Evolutionary conservation across 805 yeast species (phyloP).

Genomic region (Candida railenensis): DNA sequence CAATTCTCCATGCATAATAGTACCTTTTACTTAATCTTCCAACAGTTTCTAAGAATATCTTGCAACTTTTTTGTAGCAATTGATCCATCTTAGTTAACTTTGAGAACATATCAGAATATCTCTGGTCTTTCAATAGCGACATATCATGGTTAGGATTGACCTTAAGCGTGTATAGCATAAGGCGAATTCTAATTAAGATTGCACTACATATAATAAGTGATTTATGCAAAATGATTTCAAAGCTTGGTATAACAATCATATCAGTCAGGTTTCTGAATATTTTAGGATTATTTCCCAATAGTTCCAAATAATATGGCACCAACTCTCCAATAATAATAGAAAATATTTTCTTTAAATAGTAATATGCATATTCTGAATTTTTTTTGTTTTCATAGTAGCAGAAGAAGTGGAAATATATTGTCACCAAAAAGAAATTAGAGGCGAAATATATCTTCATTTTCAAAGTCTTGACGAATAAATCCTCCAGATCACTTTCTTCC

Average conservation of each 20-base stretch:
- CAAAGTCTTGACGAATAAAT: slow-evolving; percentile 3
- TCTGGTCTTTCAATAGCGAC: neutral
- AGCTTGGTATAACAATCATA: slow-evolving; percentile 17
- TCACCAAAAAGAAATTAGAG: slow-evolving; percentile 16
- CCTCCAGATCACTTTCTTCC: neutral
- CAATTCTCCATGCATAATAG: slow-evolving; percentile 29
- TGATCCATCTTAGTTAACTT: slow-evolving; percentile 9
- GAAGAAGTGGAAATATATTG: slow-evolving; percentile 24
- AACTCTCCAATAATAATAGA: slow-evolving; percentile 16
- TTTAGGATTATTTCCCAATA: slow-evolving; percentile 10
- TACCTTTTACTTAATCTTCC: slow-evolving; percentile 20
- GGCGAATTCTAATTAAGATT: slow-evolving; percentile 7
- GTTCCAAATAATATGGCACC: slow-evolving; percentile 18
- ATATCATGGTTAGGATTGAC: neutral
- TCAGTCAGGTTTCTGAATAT: slow-evolving; percentile 16
- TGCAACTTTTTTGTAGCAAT: slow-evolving; percentile 10
- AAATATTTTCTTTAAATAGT: slow-evolving; percentile 25
- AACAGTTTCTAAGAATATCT: slow-evolving; percentile 9
- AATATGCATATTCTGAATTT: slow-evolving; percentile 21
- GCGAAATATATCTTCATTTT: slow-evolving; percentile 20
- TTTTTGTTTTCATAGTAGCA: slow-evolving; percentile 24
- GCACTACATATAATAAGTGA: slow-evolving; percentile 11
- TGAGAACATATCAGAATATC: neutral
- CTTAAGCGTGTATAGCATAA: neutral
- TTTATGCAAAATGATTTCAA: slow-evolving; percentile 18